A percentile compares a stretch with the other conserved stretches of the same genome.
These are phyloP conservation scores for Phytophthora pisi DNA, from an alignment of 352 stramenopile genomes.

Conservation along the genomic window DNA sequence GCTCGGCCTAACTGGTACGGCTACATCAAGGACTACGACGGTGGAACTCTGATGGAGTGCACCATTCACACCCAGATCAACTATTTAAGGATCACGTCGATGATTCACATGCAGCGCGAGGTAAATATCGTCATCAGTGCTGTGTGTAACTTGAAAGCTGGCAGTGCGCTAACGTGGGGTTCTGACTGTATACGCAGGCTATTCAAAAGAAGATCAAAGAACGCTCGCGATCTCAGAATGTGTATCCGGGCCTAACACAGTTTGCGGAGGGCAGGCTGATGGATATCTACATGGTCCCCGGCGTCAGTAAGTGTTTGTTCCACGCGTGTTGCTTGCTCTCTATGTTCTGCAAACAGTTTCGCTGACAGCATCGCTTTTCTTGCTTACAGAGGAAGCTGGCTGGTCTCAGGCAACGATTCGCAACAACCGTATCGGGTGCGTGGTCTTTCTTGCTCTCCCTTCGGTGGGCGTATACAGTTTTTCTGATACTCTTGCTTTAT, in stretches of 20 bases:
- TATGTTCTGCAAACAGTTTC: not conserved
- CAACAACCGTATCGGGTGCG: slow-evolving; percentile 85
- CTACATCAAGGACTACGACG: slow-evolving; percentile 99
- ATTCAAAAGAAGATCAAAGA: slow-evolving; percentile 87
- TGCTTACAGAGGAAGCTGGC: slow-evolving; percentile 73
- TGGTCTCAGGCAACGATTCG: slow-evolving; percentile 87
- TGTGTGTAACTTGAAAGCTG: not conserved
- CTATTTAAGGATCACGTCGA: slow-evolving; percentile 95
- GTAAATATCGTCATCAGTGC: slow-evolving; percentile 46
- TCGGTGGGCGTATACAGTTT: not conserved
- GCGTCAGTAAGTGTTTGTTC: slow-evolving; percentile 71
- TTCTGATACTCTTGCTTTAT: not conserved
- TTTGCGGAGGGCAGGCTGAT: slow-evolving; percentile 85
- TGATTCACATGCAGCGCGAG: slow-evolving; percentile 94
- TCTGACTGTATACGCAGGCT: slow-evolving; percentile 40
- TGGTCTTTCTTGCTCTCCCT: not conserved
- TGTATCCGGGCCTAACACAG: slow-evolving; percentile 73
- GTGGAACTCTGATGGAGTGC: slow-evolving; percentile 99
- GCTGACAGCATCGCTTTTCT: not conserved
- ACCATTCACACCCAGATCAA: slow-evolving; percentile 98
- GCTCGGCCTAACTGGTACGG: slow-evolving; percentile 92
- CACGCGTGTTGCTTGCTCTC: not conserved
- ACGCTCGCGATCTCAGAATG: slow-evolving; percentile 68
- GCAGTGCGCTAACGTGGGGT: not conserved
- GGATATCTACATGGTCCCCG: slow-evolving; percentile 88